Percentiles rank a stretch among this genome's conserved stretches.
Conservation (phyloP, 768 basidiomycete genomes). For the Pisolithus sp. region DNA sequence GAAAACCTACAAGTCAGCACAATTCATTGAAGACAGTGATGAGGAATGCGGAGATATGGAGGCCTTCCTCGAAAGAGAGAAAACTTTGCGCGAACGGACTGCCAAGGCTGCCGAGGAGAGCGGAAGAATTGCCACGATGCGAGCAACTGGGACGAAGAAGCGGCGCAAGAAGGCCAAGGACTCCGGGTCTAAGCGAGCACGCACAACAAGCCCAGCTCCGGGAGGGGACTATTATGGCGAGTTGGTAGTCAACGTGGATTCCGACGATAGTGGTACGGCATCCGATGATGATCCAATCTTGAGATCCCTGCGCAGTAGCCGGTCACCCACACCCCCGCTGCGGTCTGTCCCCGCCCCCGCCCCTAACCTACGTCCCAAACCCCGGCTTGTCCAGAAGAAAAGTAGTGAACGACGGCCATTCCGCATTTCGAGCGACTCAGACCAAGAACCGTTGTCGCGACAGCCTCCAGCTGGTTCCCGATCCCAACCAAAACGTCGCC, state of each 20-base stretch:
- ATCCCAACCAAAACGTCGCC: constrained; percentile 20
- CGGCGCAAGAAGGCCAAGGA: constrained; percentile 43
- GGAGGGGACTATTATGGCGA: constrained; percentile 8
- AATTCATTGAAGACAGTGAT: constrained; percentile 91
- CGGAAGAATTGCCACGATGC: constrained; percentile 39
- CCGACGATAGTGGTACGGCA: constrained; percentile 12
- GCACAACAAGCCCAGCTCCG: constrained; percentile 9
- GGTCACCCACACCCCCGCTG: constrained; percentile 17
- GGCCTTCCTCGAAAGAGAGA: constrained; percentile 75
- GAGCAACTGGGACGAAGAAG: constrained; percentile 48
- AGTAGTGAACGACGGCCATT: constrained; percentile 8
- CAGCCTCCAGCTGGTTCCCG: constrained; percentile 8
- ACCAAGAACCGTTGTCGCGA: constrained; percentile 1
- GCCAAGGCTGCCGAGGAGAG: constrained; percentile 39
- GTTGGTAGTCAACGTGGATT: constrained; percentile 12
- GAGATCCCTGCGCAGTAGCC: constrained; percentile 16
- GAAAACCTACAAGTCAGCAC: constrained; percentile 78
- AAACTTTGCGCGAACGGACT: constrained; percentile 48
- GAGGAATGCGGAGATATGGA: constrained; percentile 76
- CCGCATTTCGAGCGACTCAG: constrained; percentile 19
- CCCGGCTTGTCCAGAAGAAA: constrained; percentile 37
- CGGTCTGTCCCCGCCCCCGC: constrained; percentile 10
- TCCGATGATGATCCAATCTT: constrained; percentile 21
- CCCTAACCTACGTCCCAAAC: constrained; percentile 26
- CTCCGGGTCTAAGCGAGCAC: constrained; percentile 37